These are phyloP conservation scores for Astragalus glycyphyllos DNA, from an alignment of 306 rosid genomes.

Conservation along the genomic window DNA sequence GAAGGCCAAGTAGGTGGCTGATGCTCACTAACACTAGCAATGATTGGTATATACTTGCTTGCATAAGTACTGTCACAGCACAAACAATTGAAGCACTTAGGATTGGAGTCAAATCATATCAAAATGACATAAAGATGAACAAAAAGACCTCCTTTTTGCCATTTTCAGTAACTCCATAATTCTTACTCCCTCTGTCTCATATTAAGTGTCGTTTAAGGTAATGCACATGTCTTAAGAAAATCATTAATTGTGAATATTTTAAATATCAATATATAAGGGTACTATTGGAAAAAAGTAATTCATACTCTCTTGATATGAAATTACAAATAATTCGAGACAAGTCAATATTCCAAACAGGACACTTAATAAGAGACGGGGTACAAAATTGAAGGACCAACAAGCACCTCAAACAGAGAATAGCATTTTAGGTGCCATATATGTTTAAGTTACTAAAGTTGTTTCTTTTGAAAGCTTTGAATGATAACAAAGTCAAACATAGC, in stretches of 20 bases:
- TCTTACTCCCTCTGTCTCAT: background rate
- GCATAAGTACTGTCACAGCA: slow-evolving; percentile 86
- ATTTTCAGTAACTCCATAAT: slow-evolving; percentile 6
- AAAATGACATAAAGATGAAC: slow-evolving; percentile 20
- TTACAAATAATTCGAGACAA: too few relatives aligned
- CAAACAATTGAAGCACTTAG: slow-evolving; percentile 24
- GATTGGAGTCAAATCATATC: slow-evolving; percentile 19
- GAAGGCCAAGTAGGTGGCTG: slow-evolving; percentile 99
- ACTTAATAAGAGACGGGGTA: background rate
- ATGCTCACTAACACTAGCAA: slow-evolving; percentile 99
- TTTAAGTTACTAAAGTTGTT: slow-evolving; percentile 21
- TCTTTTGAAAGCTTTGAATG: slow-evolving; percentile 24
- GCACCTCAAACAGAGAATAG: slow-evolving; percentile 32
- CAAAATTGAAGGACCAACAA: slow-evolving; percentile 35
- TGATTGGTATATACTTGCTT: slow-evolving; percentile 99
- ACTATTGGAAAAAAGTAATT: too few relatives aligned
- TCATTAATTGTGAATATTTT: too few relatives aligned
- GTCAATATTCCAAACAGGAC: too few relatives aligned
- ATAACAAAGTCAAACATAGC: slow-evolving; percentile 45
- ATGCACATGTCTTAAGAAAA: too few relatives aligned
- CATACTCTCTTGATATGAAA: too few relatives aligned
- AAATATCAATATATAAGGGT: too few relatives aligned
- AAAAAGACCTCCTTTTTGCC: slow-evolving; percentile 20
- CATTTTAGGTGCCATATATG: background rate
- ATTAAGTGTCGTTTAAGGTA: too few relatives aligned